phyloP scores from a whole-genome alignment of 2,329 filamentous ascomycete genomes.

The Aspergillus ruber region DNA sequence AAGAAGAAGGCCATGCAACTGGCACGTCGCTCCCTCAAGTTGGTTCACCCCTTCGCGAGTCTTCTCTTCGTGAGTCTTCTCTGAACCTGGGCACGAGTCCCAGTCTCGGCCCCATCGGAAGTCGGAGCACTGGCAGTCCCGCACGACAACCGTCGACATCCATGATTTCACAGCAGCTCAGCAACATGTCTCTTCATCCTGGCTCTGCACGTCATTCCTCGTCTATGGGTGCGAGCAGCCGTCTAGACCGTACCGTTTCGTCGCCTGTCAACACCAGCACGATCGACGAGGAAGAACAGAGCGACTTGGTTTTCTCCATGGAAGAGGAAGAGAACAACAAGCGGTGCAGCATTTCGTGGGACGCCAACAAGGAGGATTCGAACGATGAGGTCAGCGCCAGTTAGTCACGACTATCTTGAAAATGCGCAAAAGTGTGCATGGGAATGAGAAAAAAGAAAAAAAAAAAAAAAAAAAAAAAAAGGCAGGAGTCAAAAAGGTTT shows the following conservation, averaged over 20 bases:
- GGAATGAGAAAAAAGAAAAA: not conserved
- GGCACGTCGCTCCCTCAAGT: conserved; percentile 54
- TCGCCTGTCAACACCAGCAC: conserved; percentile 40
- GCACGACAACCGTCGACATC: conserved; percentile 54
- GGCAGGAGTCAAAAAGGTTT: conserved; percentile 13
- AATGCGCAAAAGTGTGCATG: not conserved
- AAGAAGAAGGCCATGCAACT: conserved; percentile 43
- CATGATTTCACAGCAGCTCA: conserved; percentile 56
- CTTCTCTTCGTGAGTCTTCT: conserved; percentile 55
- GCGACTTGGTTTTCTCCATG: conserved; percentile 45
- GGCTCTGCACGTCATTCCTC: conserved; percentile 32
- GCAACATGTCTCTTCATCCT: conserved; percentile 39
- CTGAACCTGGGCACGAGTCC: conserved; percentile 46
- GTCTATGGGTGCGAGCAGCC: conserved; percentile 23
- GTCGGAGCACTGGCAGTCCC: conserved; percentile 48
- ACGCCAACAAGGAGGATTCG: conserved; percentile 25
- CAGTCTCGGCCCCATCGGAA: conserved; percentile 45
- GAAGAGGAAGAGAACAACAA: conserved; percentile 46
- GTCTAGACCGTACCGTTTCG: conserved; percentile 40
- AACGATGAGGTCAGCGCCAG: conserved; percentile 19
- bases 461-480: conserved; percentile 5
- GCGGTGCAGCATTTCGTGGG: conserved; percentile 32
- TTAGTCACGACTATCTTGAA: conserved; percentile 9
- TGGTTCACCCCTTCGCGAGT: conserved; percentile 61
- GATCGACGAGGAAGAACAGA: conserved; percentile 46